Percentiles rank a stretch among this genome's conserved stretches.
Evolutionary conservation across 352 stramenopile genomes (phyloP).

Genomic region (Phytopythium litorale): DNA sequence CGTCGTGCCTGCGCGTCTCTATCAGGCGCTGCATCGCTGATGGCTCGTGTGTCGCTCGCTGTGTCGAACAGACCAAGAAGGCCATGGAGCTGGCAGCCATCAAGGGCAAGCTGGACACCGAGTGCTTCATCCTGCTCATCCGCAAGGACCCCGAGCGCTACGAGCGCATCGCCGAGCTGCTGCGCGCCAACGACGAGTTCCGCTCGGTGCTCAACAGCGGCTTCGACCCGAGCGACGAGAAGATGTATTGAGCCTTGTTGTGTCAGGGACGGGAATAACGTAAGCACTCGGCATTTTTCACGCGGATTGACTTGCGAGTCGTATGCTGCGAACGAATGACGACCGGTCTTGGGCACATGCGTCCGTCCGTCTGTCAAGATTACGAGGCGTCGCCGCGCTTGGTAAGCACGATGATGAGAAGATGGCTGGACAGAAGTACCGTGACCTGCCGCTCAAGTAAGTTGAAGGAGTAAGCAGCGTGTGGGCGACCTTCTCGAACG

Average conservation of each 20-base stretch:
- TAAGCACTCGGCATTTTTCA: not conserved
- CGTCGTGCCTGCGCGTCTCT: not conserved
- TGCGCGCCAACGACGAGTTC: constrained; percentile 85
- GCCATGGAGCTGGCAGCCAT: constrained; percentile 75
- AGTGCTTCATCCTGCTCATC: constrained; percentile 89
- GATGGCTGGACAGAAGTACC: not conserved
- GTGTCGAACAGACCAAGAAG: constrained; percentile 71
- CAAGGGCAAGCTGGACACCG: constrained; percentile 83
- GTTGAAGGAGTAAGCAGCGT: not conserved
- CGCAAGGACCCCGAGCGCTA: constrained; percentile 82
- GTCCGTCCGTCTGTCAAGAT: not conserved
- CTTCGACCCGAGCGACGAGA: constrained; percentile 87
- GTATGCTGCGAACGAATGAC: not conserved
- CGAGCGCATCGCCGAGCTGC: constrained; percentile 74
- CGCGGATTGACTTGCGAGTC: not conserved
- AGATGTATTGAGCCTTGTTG: constrained; percentile 59
- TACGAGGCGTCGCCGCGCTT: not conserved
- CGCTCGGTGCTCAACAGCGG: constrained; percentile 82
- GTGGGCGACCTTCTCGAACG: constrained; percentile 1
- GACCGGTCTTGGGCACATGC: not conserved
- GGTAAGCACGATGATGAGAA: not conserved
- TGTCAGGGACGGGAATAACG: not conserved
- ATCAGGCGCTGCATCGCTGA: not conserved
- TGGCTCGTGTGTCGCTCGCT: not conserved
- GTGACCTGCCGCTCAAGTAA: not conserved